phyloP scores from a whole-genome alignment of 495 filamentous ascomycete species.

The Podospora fimiseda region DNA sequence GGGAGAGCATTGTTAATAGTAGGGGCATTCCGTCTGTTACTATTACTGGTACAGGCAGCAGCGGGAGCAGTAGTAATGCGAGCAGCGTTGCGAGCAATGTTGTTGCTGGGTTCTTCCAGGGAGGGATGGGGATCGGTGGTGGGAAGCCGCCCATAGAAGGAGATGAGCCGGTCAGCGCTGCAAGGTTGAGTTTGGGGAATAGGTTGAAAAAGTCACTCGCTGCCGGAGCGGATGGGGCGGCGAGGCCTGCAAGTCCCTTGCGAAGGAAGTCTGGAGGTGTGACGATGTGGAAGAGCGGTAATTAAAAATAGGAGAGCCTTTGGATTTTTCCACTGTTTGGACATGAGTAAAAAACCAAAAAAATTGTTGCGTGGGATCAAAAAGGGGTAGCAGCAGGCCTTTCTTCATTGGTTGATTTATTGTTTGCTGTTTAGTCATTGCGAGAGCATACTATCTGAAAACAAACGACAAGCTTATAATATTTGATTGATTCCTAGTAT shows the following conservation, averaged over 20 bases:
- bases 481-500: no score
- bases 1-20: constrained; percentile 29
- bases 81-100: constrained; percentile 10
- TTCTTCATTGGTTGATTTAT: no score
- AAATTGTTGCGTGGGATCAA: no score
- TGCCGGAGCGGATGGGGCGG: constrained; percentile 22
- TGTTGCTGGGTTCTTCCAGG: background rate
- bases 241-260: constrained; percentile 14
- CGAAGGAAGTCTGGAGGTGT: constrained; percentile 23
- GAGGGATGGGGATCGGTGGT: no score
- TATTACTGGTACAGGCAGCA: constrained; percentile 1
- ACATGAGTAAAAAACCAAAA: no score
- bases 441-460: no score
- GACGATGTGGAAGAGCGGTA: constrained; percentile 18
- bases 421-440: no score
- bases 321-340: no score
- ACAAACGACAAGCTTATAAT: no score
- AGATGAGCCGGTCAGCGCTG: constrained; percentile 36
- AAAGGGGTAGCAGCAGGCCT: no score
- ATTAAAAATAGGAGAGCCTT: background rate
- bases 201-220: constrained; percentile 38
- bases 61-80: constrained; percentile 14
- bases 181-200: constrained; percentile 39
- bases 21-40: constrained; percentile 10
- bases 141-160: constrained; percentile 16